Percentiles rank a stretch among this genome's conserved stretches.
phyloP scores from a whole-genome alignment of 805 yeast genomes.

The Monosporozyma servazzii region DNA sequence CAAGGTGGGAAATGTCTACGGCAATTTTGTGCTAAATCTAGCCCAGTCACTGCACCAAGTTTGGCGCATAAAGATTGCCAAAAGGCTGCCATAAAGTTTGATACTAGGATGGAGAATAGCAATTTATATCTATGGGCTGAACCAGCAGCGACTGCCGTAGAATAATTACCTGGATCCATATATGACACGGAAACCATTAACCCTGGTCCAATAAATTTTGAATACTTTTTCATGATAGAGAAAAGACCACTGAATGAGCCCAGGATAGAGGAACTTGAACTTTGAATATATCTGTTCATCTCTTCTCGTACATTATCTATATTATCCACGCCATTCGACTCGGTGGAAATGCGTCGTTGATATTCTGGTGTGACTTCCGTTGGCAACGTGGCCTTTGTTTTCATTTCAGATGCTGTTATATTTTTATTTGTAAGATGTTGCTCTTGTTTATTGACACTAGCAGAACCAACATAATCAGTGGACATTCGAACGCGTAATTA shows the following conservation, averaged over 20 bases:
- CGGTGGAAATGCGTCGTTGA: not conserved
- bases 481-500: not conserved
- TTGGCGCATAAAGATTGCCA: constrained; percentile 79
- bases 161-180: constrained; percentile 96
- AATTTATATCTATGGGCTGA: constrained; percentile 74
- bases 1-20: constrained; percentile 58
- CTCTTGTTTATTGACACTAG: not conserved
- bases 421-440: not conserved
- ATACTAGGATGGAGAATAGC: constrained; percentile 65
- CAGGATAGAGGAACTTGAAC: not conserved
- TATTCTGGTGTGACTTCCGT: not conserved
- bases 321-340: not conserved
- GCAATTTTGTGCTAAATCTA: constrained; percentile 84
- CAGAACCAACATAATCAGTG: not conserved
- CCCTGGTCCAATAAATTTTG: constrained; percentile 84
- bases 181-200: constrained; percentile 90
- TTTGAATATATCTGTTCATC: not conserved
- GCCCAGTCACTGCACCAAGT: constrained; percentile 89
- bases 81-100: constrained; percentile 80
- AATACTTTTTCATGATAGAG: constrained; percentile 37
- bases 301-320: not conserved
- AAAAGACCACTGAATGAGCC: not conserved
- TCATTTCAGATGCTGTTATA: not conserved
- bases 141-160: constrained; percentile 93
- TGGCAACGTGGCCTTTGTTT: not conserved